Base-by-base conservation (phyloP, 768 basidiomycete genomes). In the Suillus paluster region DNA sequence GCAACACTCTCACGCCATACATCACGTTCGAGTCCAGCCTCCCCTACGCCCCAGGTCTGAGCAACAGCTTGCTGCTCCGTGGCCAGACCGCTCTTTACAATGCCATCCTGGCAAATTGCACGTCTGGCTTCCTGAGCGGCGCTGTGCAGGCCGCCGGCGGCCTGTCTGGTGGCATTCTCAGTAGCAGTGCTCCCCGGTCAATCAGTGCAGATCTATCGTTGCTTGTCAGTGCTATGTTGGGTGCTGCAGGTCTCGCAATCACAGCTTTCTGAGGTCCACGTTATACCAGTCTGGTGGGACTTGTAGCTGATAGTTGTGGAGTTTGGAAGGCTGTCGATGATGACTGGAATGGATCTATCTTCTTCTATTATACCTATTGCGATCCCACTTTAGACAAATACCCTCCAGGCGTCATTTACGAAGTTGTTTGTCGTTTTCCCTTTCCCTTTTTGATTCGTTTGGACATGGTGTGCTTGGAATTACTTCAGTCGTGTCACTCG, bases 31-130 rank as follows among this genome's bases (percentile, higher is more conserved):
- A 95, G 78, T 83, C 86, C 45, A 73, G 74, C 60, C 77, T 80
- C 48, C 90, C 90, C 1, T 98, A 94, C 74, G 91, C 83, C 9
- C 85, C 90, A 33, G 95, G 97, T 55, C 70, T 97, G 30, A 57
- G 64, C 61, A 80, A 82, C 68, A 91, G 89, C 69, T 72, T 80
- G 15, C 79, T 98, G 59, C 79, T 99, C 49, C 70, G 78, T 34
- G 84, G 83, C 52, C 95, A 98, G 77, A 42, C 75, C 17, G 70
- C 66, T 9, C 82, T 99, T 41, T 97, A 92, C 84, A 67, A 70
- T 23, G 84, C 78, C 60, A 80, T 95, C 67, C 71, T 78, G 45
- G 65, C 66, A 60, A 88, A 80, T 44, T 99, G 97, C 73, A 91
- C 92, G 4, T 30, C 73, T 9, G 81, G 77, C 68, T 97, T 94